A percentile compares a stretch with the other conserved stretches of the same genome.
These are phyloP conservation scores for Narthecium ossifragum DNA, from an alignment of 106 monocot species.

Conservation along the genomic window DNA sequence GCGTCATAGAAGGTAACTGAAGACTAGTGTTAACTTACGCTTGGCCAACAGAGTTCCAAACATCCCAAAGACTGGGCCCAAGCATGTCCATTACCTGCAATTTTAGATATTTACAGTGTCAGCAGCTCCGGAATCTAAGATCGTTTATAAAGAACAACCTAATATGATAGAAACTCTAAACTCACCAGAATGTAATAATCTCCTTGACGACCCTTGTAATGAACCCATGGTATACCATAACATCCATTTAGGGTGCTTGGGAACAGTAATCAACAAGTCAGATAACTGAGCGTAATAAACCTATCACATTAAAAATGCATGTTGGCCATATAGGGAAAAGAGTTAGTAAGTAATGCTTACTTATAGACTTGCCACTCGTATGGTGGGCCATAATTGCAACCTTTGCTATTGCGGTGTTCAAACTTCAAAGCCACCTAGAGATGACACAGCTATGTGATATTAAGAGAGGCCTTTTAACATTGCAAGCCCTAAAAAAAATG, in stretches of 20 bases:
- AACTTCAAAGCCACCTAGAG: constrained; percentile 79
- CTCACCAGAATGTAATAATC: constrained; percentile 95
- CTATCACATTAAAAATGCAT: too few relatives aligned
- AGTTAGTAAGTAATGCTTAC: constrained; percentile 42
- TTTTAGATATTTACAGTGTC: too few relatives aligned
- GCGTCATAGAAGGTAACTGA: background rate
- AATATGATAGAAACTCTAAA: background rate
- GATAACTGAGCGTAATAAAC: background rate
- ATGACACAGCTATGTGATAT: too few relatives aligned
- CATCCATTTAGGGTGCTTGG: constrained; percentile 85
- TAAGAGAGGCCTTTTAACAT: background rate
- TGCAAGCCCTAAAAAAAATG: background rate
- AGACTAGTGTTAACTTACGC: constrained; percentile 37
- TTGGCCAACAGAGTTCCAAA: constrained; percentile 92
- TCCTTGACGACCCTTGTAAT: constrained; percentile 93
- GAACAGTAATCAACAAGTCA: constrained; percentile 12
- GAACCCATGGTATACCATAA: constrained; percentile 89
- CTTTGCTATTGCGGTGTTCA: constrained; percentile 89
- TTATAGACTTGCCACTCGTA: constrained; percentile 94
- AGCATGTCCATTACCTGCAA: constrained; percentile 94
- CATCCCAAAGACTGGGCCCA: constrained; percentile 94
- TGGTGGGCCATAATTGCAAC: constrained; percentile 86
- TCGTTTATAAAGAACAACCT: background rate
- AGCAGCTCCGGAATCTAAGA: too few relatives aligned
- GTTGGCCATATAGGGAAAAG: too few relatives aligned